phyloP scores from a whole-genome alignment of 257 asterid species.

The Solanum bukasovii region DNA sequence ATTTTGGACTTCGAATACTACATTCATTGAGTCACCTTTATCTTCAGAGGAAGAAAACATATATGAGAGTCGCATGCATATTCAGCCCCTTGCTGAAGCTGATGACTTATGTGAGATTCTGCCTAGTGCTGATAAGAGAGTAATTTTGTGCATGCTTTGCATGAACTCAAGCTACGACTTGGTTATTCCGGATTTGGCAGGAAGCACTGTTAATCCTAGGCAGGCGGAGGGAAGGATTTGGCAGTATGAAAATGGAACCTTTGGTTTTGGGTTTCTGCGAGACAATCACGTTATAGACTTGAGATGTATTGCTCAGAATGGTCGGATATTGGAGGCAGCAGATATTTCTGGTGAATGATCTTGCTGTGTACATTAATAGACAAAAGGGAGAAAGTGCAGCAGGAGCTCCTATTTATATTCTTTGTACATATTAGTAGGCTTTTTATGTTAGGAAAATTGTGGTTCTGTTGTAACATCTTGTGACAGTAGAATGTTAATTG shows the following conservation, averaged over 20 bases:
- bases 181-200: conserved; percentile 58
- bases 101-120: conserved; percentile 17
- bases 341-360: conserved; percentile 20
- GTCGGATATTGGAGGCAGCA: conserved; percentile 36
- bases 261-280: conserved; percentile 78
- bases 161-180: conserved; percentile 68
- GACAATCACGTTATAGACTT: conserved; percentile 49
- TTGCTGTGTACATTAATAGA: not conserved
- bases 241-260: conserved; percentile 62
- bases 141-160: conserved; percentile 47
- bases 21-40: conserved; percentile 49
- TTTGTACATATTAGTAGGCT: not conserved
- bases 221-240: conserved; percentile 76
- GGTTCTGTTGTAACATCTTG: not conserved
- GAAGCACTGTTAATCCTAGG: conserved; percentile 28
- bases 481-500: not conserved
- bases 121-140: conserved; percentile 16
- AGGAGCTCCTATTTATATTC: not conserved
- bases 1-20: conserved; percentile 64
- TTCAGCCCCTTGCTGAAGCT: conserved; percentile 35
- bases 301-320: conserved; percentile 49
- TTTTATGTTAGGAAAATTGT: not conserved
- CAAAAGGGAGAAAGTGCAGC: not conserved
- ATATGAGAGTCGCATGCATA: conserved; percentile 49
- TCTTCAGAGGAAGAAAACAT: conserved; percentile 51